Conservation (phyloP, 257 asterid species). For the Solanum chaucha region DNA sequence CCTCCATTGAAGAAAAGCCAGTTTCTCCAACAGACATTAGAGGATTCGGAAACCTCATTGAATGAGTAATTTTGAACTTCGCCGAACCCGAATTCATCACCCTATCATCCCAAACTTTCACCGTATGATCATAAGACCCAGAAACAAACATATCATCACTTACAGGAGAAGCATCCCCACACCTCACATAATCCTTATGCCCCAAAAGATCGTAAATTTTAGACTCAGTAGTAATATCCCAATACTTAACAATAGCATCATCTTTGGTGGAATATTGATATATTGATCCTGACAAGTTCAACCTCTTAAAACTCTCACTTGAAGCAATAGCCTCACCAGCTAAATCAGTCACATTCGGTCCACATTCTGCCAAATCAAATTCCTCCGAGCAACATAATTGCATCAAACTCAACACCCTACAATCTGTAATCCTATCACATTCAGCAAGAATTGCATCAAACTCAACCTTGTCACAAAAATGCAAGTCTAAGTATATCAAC, state of each 20-base stretch:
- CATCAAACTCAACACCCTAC: too few relatives aligned
- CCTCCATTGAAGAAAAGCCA: too few relatives aligned
- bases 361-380: too few relatives aligned
- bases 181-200: slow-evolving; percentile 81
- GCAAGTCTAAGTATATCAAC: too few relatives aligned
- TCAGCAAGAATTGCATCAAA: too few relatives aligned
- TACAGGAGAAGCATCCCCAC: slow-evolving; percentile 72
- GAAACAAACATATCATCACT: slow-evolving; percentile 79
- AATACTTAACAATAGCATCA: slow-evolving; percentile 78
- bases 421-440: too few relatives aligned
- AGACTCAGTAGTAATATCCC: slow-evolving; percentile 66
- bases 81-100: slow-evolving; percentile 34
- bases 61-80: slow-evolving; percentile 63
- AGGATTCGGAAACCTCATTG: slow-evolving; percentile 76
- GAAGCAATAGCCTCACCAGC: too few relatives aligned
- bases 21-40: slow-evolving; percentile 44
- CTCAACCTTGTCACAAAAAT: too few relatives aligned
- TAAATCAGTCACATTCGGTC: too few relatives aligned
- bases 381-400: too few relatives aligned
- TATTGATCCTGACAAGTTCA: too few relatives aligned
- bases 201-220: slow-evolving; percentile 43
- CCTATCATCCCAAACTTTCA: slow-evolving; percentile 57
- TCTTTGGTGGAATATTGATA: slow-evolving; percentile 12
- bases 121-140: slow-evolving; percentile 60
- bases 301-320: too few relatives aligned